Percentiles rank a stretch among this genome's conserved stretches.
These are phyloP conservation scores for Dunaliella sp. DNA, from an alignment of 139 green algal genomes.

Conservation along the genomic window DNA sequence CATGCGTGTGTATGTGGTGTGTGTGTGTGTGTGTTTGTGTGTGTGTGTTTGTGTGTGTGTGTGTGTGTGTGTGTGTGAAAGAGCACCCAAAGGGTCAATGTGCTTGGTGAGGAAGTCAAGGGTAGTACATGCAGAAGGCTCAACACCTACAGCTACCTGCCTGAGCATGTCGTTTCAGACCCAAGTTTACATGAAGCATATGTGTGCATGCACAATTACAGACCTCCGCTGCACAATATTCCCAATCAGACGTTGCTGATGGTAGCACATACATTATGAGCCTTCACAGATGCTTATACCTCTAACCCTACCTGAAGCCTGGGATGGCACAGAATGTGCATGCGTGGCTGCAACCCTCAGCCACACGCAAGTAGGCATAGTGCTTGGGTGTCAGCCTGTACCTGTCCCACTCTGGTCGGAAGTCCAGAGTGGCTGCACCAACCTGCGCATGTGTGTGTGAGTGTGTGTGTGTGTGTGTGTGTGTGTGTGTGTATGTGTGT, in stretches of 20 bases:
- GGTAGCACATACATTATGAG: no score
- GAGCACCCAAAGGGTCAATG: no score
- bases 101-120: no score
- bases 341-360: slow-evolving; percentile 88
- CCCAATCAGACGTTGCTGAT: no score
- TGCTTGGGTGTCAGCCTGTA: slow-evolving; percentile 76
- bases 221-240: no score
- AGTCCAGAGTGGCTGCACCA: slow-evolving; percentile 76
- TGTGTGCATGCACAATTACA: no score
- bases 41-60: not conserved
- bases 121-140: no score
- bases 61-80: not conserved
- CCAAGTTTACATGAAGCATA: no score
- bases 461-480: not conserved
- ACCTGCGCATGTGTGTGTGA: slow-evolving; percentile 46
- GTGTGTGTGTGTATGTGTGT: not conserved
- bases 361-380: slow-evolving; percentile 86
- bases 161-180: no score
- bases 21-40: slow-evolving; percentile 2
- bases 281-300: no score
- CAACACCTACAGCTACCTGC: no score
- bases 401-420: slow-evolving; percentile 74
- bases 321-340: slow-evolving; percentile 94
- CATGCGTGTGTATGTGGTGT: not conserved
- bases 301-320: slow-evolving; percentile 44